Percentiles rank a stretch among this genome's conserved stretches.
These are phyloP conservation scores for Cephalotrichum gorgonifer DNA, from an alignment of 2,329 filamentous ascomycete species.

Conservation along the genomic window DNA sequence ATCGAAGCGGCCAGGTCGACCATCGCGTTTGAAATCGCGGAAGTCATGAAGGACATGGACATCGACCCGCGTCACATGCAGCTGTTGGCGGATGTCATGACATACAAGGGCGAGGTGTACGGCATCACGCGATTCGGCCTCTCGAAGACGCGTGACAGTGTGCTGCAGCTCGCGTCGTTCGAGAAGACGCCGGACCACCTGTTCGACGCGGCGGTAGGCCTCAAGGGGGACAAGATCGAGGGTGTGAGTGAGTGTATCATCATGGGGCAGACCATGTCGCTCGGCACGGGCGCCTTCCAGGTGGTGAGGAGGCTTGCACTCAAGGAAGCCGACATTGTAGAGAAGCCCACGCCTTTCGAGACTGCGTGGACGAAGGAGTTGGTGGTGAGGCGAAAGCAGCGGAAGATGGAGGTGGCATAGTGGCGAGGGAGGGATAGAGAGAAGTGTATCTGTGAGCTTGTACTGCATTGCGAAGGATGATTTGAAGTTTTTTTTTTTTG, in stretches of 20 bases:
- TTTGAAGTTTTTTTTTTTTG: not conserved
- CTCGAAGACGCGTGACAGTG: conserved; percentile 90
- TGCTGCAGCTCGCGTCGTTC: conserved; percentile 88
- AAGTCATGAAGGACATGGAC: conserved; percentile 87
- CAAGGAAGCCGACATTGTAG: conserved; percentile 43
- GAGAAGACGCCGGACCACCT: conserved; percentile 98
- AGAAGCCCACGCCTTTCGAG: conserved; percentile 60
- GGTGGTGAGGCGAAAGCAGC: not conserved
- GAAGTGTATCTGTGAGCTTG: not conserved
- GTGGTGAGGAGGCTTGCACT: conserved; percentile 71
- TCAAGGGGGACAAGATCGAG: conserved; percentile 86
- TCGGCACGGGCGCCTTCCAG: conserved; percentile 88
- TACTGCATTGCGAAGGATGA: not conserved
- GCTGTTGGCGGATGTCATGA: conserved; percentile 95
- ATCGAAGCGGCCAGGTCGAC: conserved; percentile 89
- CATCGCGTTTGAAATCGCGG: conserved; percentile 78
- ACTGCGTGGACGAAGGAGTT: conserved; percentile 40
- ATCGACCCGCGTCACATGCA: conserved; percentile 99
- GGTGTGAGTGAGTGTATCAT: conserved; percentile 97
- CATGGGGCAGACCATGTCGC: conserved; percentile 86
- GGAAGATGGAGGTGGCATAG: not conserved
- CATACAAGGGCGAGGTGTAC: conserved; percentile 92
- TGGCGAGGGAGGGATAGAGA: not conserved
- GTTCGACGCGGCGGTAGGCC: conserved; percentile 85
- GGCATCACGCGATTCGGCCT: conserved; percentile 95